Evolutionary conservation across 202 grass and related monocot genomes (phyloP).

Genomic region (Schoenoplectus triqueter): DNA sequence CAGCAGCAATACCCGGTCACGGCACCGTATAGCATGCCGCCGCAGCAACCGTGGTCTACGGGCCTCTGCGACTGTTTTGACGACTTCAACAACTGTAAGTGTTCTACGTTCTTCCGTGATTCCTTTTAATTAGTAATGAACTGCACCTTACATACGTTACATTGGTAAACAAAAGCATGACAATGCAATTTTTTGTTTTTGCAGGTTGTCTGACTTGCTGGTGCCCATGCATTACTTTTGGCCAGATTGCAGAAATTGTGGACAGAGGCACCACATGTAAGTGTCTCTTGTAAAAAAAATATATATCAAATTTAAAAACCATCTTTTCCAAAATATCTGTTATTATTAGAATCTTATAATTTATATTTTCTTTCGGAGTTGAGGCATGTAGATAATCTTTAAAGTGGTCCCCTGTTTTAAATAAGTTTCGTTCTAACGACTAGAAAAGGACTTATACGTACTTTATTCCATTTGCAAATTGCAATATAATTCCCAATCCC

Average conservation of each 20-base stretch:
- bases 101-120: background rate
- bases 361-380: background rate
- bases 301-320: background rate
- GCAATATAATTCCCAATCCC: background rate
- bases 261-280: slow-evolving; percentile 67
- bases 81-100: slow-evolving; percentile 64
- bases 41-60: slow-evolving; percentile 60
- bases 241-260: slow-evolving; percentile 56
- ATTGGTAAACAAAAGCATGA: background rate
- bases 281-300: slow-evolving; percentile 18
- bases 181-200: background rate
- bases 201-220: slow-evolving; percentile 68
- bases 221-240: slow-evolving; percentile 79
- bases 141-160: slow-evolving; percentile 7
- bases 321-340: background rate
- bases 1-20: slow-evolving; percentile 32
- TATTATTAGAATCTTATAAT: background rate
- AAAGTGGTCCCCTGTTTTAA: background rate
- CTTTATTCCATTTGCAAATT: background rate
- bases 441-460: background rate
- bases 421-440: background rate
- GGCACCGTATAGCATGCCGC: slow-evolving; percentile 31
- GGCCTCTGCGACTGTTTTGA: slow-evolving; percentile 81
- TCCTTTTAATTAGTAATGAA: background rate
- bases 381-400: background rate